Evolutionary conservation across 495 filamentous ascomycete genomes (phyloP).

Genomic region (Letharia lupina): DNA sequence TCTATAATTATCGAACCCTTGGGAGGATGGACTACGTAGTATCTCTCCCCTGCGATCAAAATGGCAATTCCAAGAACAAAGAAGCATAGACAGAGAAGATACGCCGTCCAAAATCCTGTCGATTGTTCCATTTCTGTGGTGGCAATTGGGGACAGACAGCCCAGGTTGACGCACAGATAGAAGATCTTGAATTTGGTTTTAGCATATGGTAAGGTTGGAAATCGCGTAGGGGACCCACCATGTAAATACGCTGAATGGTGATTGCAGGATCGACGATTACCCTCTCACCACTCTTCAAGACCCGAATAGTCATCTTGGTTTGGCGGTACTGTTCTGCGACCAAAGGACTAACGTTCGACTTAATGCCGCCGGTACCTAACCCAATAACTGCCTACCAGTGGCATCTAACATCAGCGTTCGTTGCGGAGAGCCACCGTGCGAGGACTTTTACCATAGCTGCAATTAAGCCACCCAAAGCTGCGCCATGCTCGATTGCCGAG

Average conservation of each 20-base stretch:
- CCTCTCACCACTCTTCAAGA: conserved; percentile 55
- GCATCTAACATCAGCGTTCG: background rate
- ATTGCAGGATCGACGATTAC: conserved; percentile 68
- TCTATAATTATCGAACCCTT: conserved; percentile 55
- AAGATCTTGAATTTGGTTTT: conserved; percentile 34
- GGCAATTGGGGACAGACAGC: conserved; percentile 53
- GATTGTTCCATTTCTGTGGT: conserved; percentile 59
- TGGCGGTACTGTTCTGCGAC: conserved; percentile 70
- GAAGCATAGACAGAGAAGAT: conserved; percentile 57
- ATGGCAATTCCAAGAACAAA: conserved; percentile 47
- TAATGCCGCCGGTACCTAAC: conserved; percentile 61
- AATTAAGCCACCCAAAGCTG: conserved; percentile 44
- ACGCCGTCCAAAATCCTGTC: conserved; percentile 67
- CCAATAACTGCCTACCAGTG: conserved; percentile 33
- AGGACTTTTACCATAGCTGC: conserved; percentile 32
- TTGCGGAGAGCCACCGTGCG: background rate
- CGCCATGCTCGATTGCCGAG: conserved; percentile 35
- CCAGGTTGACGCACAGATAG: conserved; percentile 72
- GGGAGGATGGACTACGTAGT: conserved; percentile 54
- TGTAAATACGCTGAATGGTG: conserved; percentile 67
- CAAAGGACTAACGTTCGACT: conserved; percentile 50
- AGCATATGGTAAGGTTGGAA: background rate
- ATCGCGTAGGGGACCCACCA: conserved; percentile 25
- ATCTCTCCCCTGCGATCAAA: conserved; percentile 47
- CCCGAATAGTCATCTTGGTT: conserved; percentile 47